These are phyloP conservation scores for Vicia sativa DNA, from an alignment of 306 rosid genomes.

Conservation along the genomic window DNA sequence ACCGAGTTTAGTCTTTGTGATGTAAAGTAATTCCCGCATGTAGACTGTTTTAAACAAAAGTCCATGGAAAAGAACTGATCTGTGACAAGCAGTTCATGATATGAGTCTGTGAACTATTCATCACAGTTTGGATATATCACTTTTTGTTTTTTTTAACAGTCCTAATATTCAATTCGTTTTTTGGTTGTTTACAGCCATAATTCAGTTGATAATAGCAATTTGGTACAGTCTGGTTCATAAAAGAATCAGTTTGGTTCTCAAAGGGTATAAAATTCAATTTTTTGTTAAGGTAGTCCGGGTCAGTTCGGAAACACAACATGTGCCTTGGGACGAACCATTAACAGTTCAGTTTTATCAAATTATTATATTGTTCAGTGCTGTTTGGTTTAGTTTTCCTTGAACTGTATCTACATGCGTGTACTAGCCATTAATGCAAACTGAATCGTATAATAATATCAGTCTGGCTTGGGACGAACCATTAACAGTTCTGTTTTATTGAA, in stretches of 20 bases:
- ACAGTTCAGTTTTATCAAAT: neutral
- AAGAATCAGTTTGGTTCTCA: neutral
- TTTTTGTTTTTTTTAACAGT: neutral
- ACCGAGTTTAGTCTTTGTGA: constrained; percentile 16
- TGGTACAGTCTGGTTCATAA: neutral
- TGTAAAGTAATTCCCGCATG: neutral
- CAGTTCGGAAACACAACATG: neutral
- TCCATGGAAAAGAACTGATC: neutral
- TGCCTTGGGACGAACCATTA: neutral
- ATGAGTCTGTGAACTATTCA: neutral
- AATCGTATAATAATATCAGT: too few species aligned
- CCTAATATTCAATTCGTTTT: neutral
- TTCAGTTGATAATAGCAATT: neutral
- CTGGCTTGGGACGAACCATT: too few species aligned
- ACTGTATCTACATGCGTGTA: too few species aligned
- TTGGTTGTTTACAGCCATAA: neutral
- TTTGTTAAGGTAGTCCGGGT: neutral
- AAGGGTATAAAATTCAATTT: neutral
- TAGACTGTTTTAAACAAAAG: neutral
- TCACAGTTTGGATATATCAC: neutral
- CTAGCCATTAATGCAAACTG: too few species aligned
- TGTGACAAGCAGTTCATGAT: neutral
- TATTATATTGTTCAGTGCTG: neutral
- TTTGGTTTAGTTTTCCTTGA: neutral
- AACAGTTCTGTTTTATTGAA: too few species aligned